Conservation (phyloP, 352 stramenopile species). For the Elongisporangium undulatum region DNA sequence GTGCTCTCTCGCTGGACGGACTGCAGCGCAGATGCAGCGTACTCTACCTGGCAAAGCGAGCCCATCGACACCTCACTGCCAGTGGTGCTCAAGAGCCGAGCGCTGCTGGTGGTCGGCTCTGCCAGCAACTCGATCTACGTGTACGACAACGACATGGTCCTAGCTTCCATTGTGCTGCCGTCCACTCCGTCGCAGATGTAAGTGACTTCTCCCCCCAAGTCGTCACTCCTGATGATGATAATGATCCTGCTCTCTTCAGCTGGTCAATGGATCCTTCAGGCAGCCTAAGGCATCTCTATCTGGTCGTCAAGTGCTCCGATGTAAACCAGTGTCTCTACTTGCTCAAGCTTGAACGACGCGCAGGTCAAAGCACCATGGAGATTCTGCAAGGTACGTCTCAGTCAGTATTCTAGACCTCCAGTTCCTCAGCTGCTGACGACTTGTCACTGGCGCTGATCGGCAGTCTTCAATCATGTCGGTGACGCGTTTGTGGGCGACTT, state of each 20-base stretch:
- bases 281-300: conserved; percentile 13
- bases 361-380: conserved; percentile 20
- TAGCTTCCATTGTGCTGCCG: conserved; percentile 42
- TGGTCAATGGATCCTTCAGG: conserved; percentile 15
- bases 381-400: conserved; percentile 42
- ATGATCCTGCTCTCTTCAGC: conserved; percentile 6
- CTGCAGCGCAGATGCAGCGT: neutral
- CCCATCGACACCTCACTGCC: neutral
- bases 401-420: neutral
- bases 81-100: conserved; percentile 13
- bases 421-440: neutral
- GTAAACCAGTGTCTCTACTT: conserved; percentile 43
- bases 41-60: neutral
- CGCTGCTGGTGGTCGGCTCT: conserved; percentile 39
- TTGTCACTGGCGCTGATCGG: neutral
- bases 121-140: conserved; percentile 41
- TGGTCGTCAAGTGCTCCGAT: conserved; percentile 44
- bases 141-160: conserved; percentile 32
- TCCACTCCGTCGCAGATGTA: conserved; percentile 40
- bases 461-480: conserved; percentile 51
- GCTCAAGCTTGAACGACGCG: conserved; percentile 31
- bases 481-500: conserved; percentile 30
- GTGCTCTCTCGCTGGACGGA: neutral
- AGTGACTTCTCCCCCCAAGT: conserved; percentile 3
- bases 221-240: neutral